A percentile compares a stretch with the other conserved stretches of the same genome.
Evolutionary conservation across 768 basidiomycete species (phyloP).

Genomic region (Chalciporus sphaerocephalus): DNA sequence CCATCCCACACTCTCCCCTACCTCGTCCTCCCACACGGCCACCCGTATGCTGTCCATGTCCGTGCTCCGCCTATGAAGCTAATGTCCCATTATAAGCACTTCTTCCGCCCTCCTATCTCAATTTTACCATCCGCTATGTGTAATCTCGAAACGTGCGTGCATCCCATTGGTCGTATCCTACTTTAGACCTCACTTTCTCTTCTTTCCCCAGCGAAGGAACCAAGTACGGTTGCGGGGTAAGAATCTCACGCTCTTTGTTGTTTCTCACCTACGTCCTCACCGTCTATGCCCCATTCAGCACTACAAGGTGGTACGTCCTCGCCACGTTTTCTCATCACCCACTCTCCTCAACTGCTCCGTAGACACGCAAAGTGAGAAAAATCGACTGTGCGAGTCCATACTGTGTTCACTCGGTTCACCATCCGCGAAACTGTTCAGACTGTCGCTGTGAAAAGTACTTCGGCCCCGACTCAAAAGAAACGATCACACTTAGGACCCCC

Average conservation of each 20-base stretch:
- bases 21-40: constrained; percentile 8
- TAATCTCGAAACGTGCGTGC: constrained; percentile 50
- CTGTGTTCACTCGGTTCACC: constrained; percentile 39
- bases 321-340: constrained; percentile 13
- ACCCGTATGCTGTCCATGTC: constrained; percentile 16
- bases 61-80: not conserved
- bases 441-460: constrained; percentile 58
- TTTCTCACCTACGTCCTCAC: not conserved
- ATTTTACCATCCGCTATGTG: constrained; percentile 40
- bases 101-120: constrained; percentile 7
- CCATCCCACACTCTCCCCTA: constrained; percentile 9
- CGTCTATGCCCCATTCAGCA: constrained; percentile 39
- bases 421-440: constrained; percentile 38
- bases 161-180: constrained; percentile 11
- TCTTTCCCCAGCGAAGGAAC: constrained; percentile 60
- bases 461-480: constrained; percentile 68
- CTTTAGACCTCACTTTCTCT: constrained; percentile 25
- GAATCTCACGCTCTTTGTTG: constrained; percentile 23
- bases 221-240: constrained; percentile 65
- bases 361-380: constrained; percentile 35
- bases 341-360: constrained; percentile 6
- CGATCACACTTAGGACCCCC: constrained; percentile 44
- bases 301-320: constrained; percentile 61
- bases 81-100: constrained; percentile 6
- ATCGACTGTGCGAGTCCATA: constrained; percentile 33